Percentiles rank a stretch among this genome's conserved stretches.
Conservation (phyloP, 768 basidiomycete genomes). For the Lentinula lateritia region DNA sequence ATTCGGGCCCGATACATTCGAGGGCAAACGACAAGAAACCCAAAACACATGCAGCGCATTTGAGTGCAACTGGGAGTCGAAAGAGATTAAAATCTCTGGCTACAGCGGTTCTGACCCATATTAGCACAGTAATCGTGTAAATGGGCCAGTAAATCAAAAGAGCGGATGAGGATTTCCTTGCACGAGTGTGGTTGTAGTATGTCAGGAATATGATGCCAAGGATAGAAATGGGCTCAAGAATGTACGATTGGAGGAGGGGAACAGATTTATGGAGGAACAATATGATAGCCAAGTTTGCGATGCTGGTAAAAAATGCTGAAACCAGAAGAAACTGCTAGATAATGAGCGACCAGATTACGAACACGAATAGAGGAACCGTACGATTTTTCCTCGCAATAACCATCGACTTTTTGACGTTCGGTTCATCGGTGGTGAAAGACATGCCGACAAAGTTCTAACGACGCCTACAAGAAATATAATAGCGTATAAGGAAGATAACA, state of each 20-base stretch:
- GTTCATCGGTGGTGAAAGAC: constrained; percentile 16
- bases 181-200: constrained; percentile 64
- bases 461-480: constrained; percentile 37
- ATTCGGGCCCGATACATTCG: constrained; percentile 68
- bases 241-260: constrained; percentile 44
- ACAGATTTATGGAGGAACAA: constrained; percentile 26
- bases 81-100: constrained; percentile 23
- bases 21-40: constrained; percentile 53
- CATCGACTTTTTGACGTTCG: constrained; percentile 43
- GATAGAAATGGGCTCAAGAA: constrained; percentile 55
- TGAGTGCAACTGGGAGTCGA: constrained; percentile 35
- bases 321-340: constrained; percentile 38
- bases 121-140: constrained; percentile 41
- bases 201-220: constrained; percentile 45
- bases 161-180: constrained; percentile 62
- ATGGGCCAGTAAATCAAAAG: constrained; percentile 82
- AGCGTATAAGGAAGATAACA: constrained; percentile 50
- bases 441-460: constrained; percentile 27
- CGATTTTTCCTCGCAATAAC: constrained; percentile 60
- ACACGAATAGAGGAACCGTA: constrained; percentile 25
- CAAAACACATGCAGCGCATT: constrained; percentile 34
- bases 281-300: constrained; percentile 36
- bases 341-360: neutral
- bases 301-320: constrained; percentile 42
- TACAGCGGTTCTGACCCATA: constrained; percentile 61